A percentile compares a stretch with the other conserved stretches of the same genome.
Conservation (phyloP, 2,329 filamentous ascomycete genomes). For the Neonectria magnoliae region DNA sequence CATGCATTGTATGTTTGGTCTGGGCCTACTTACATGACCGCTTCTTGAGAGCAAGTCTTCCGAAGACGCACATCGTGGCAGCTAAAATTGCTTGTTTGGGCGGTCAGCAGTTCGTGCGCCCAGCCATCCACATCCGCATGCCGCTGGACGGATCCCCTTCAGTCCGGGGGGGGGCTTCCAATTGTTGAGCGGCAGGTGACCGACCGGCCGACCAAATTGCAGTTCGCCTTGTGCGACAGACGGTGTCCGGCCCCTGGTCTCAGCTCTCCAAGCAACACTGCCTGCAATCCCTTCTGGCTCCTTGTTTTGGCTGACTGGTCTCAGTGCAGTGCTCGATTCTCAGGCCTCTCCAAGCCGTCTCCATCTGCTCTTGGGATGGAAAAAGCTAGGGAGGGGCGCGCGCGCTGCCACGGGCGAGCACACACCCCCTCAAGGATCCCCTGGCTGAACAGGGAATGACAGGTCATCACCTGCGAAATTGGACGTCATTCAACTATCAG, state of each 20-base stretch:
- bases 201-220: slow-evolving; percentile 30
- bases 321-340: slow-evolving; percentile 2
- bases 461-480: slow-evolving; percentile 42
- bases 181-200: slow-evolving; percentile 37
- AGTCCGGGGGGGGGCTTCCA: slow-evolving; percentile 8
- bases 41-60: slow-evolving; percentile 9
- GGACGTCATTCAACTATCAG: slow-evolving; percentile 41
- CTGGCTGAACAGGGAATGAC: slow-evolving; percentile 25
- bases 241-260: slow-evolving; percentile 35
- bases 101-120: slow-evolving; percentile 34
- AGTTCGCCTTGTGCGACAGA: slow-evolving; percentile 29
- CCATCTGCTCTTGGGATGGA: background rate
- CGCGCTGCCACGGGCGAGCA: background rate
- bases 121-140: background rate
- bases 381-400: background rate
- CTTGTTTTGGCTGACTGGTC: slow-evolving; percentile 4
- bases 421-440: slow-evolving; percentile 14
- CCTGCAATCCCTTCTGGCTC: background rate
- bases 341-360: slow-evolving; percentile 5
- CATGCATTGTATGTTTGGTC: background rate
- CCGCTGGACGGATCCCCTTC: slow-evolving; percentile 4
- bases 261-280: slow-evolving; percentile 22
- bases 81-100: slow-evolving; percentile 33
- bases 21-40: slow-evolving; percentile 9
- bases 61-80: slow-evolving; percentile 9